Evolutionary conservation across 768 basidiomycete genomes (phyloP).

Genomic region (Mycena sanguinolenta): DNA sequence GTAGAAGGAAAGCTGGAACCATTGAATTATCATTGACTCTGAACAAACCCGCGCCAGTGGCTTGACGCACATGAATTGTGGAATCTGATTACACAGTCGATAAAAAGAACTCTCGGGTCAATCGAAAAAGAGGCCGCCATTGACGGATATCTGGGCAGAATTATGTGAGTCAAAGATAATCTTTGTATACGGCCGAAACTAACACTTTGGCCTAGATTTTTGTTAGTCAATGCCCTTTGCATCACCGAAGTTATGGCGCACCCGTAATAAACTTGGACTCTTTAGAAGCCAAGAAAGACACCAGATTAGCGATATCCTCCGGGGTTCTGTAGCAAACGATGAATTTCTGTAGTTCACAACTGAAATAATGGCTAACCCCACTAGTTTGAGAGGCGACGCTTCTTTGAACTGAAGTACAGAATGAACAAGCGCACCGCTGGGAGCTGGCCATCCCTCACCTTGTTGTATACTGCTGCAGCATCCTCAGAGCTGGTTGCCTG

Average conservation of each 20-base stretch:
- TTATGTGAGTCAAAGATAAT: no score
- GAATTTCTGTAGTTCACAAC: not conserved
- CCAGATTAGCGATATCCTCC: slow-evolving; percentile 43
- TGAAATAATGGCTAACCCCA: slow-evolving; percentile 3
- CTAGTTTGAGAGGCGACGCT: slow-evolving; percentile 10
- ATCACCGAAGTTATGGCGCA: not conserved
- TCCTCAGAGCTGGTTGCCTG: not conserved
- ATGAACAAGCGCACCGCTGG: no score
- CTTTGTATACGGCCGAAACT: not conserved
- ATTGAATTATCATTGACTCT: no score
- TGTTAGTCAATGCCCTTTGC: not conserved
- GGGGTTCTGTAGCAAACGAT: slow-evolving; percentile 9
- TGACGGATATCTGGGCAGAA: slow-evolving; percentile 23
- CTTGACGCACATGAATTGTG: not conserved
- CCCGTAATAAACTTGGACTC: slow-evolving; percentile 47
- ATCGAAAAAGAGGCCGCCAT: slow-evolving; percentile 27
- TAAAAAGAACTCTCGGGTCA: not conserved
- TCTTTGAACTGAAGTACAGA: slow-evolving; percentile 5
- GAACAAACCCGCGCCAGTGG: no score
- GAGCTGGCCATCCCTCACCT: not conserved
- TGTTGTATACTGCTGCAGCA: not conserved
- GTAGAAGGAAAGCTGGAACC: no score
- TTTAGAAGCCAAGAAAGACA: slow-evolving; percentile 47
- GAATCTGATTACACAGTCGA: not conserved
- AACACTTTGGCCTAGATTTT: slow-evolving; percentile 19